Base-by-base conservation (phyloP, 352 stramenopile genomes). In the Phytophthora sojae region DNA sequence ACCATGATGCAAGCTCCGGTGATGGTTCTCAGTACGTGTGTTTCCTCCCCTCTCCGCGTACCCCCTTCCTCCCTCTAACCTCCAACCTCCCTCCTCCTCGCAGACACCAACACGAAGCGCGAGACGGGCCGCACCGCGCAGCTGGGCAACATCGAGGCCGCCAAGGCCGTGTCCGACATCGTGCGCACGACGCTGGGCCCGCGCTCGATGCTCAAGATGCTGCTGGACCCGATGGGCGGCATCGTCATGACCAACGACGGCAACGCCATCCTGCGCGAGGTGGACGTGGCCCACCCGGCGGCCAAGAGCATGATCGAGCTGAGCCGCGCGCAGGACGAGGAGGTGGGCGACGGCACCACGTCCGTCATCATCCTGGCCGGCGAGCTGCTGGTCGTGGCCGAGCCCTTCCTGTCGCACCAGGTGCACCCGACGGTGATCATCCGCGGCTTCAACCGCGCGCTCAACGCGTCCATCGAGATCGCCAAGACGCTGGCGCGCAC, bases 281-380 rank as follows among this genome's bases (percentile, higher is more conserved):
- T 99, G 55, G 97, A 99, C 84, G 97, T 99, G 50, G 97, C 92
- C 15, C 97, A 99, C 83, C 97, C 97, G 2, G 98, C 98, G 11
- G 98, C 98, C 53, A 99, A 99, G 86, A 99, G 92, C 77, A 99
- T 99, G 97, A 99, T 99, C 82, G 98, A 99, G 86, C 85, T 99
- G 15, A 98, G 88, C 64, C 86, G 98, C 51, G 97, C 97, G 6
- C 98, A 99, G 84, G 98, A 99, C 81, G 98, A 99, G 80, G 98
- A 99, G 84, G 98, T 99, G 19, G 98, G 98, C 45, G 98, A 99
- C 80, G 98, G 98, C 64, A 99, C 98, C 30, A 99, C 98, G n/a
- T 99, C 96, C 35, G 98, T 99, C 50, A 99, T 99, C 83, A 99
- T 99, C 61, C 84, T 99, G 47, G 92, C 97, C 6, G 98, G 98